Evolutionary conservation across 108 stramenopile genomes (phyloP).

Genomic region (Fragilaria radians): DNA sequence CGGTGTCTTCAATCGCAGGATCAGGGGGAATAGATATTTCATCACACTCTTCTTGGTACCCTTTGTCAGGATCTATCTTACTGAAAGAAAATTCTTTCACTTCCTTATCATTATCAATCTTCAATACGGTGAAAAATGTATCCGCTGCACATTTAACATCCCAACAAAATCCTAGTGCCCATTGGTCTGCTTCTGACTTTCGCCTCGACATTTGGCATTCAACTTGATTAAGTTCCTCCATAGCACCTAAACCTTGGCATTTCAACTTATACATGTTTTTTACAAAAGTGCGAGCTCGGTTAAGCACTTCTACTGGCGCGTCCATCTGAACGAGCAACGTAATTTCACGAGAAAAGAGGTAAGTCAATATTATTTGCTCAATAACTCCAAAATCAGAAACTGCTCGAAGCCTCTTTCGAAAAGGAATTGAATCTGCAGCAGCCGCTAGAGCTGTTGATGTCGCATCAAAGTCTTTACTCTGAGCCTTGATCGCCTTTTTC

Average conservation of each 20-base stretch:
- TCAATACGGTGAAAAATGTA: background rate
- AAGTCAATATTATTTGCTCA: constrained; percentile 38
- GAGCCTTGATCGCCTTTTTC: background rate
- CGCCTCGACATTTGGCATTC: constrained; percentile 19
- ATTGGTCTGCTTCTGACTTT: constrained; percentile 40
- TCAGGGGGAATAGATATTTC: background rate
- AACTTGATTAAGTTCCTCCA: constrained; percentile 6
- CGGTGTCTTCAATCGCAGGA: constrained; percentile 9
- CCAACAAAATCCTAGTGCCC: constrained; percentile 71
- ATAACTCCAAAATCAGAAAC: constrained; percentile 38
- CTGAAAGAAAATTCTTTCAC: background rate
- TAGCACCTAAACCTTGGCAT: constrained; percentile 11
- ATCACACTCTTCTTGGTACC: background rate
- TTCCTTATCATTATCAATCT: background rate
- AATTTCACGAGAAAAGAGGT: constrained; percentile 66
- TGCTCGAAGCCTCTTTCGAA: constrained; percentile 46
- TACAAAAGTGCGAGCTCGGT: constrained; percentile 45
- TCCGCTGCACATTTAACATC: constrained; percentile 54
- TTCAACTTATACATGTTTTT: constrained; percentile 33
- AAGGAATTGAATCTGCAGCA: constrained; percentile 49
- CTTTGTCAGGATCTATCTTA: background rate
- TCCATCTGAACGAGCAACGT: constrained; percentile 54
- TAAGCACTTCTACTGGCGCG: constrained; percentile 46
- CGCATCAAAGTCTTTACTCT: constrained; percentile 3
- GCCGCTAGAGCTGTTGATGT: constrained; percentile 29